Evolutionary conservation across 768 basidiomycete species (phyloP), one percentile per base, ranked within the genome.

Genomic region (Paxillus ammoniavirescens): DNA sequence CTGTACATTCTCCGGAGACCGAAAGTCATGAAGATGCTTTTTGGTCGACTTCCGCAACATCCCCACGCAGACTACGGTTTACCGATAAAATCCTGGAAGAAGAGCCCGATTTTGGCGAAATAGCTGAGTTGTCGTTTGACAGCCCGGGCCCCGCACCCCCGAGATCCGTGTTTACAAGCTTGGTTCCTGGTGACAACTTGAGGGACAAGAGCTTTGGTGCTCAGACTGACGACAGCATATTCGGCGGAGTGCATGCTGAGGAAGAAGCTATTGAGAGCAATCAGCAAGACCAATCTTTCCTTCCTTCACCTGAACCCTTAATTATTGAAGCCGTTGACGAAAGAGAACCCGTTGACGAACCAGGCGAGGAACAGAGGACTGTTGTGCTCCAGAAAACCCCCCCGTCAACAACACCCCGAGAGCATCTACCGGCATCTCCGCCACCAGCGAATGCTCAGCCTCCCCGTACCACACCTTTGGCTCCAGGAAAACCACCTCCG

Each of bases 81-180:
- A 78, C 78, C 1, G 82, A 84, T 38, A 83, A 82, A 54, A 73
- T 83, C 12, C 71, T 83, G 64, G 80, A 88, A 57, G 87, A 89
- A 58, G 72, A 82, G 17, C 77, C 82, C 3, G 82, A 88, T 60
- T 69, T 87, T 30, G 77, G 70, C 0, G 77, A 83, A 57, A 59
- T 80, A 14, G 77, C 80, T 15, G 55, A 55, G 45, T 74, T 73
- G 52, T 74, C 76, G 4, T 83, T 85, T 30, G 65, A 70, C 13
- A 80, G 71, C 42, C 77, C 78, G 0, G 73, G 79, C 14, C 72
- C 66, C 35, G 65, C 59, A 6, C 67, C 68, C 51, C 63, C 67
- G 15, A 61, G 58, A 26, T 68, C 68, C 6, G 65, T 70, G 12
- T 61, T 72, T 47, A 56, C 68, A 10, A 61, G 60, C 17, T 41